Base-by-base conservation (phyloP, 306 rosid species). In the Arachis hypogaea region DNA sequence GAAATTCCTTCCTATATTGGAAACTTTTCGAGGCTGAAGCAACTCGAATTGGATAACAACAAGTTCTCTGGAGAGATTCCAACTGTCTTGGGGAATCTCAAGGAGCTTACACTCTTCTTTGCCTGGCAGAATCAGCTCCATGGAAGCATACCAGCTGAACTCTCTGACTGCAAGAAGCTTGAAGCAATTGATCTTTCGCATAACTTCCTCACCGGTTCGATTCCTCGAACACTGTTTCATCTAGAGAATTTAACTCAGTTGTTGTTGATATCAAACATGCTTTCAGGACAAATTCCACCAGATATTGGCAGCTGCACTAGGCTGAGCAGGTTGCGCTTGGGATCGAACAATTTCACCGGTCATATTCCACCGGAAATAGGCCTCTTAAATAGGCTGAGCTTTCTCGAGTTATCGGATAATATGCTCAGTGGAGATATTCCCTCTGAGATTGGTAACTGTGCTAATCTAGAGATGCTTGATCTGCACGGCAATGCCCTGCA, bases 31-130 rank as follows among this genome's bases (percentile, higher is more conserved):
- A 81, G 62, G 46, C 76, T 93, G 77, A 91, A 81, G 83, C 96
- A 93, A 58, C 91, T 93, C 38, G 98, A 93, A 77, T 78, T 93
- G 82, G 98, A 93, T 60, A 93, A 93, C 83, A 93, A 93, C 93
- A 77, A 73, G 74, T 82, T 93, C 71, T 72, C 92, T 7, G 97
- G 98, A 4, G 59, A 42, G 79, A 93, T 93, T 83, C 97, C 98
- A n/a, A 57, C 86, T 9, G 81, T 82, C 54, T 71, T 93, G 63
- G 98, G 98, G 72, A 47, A 85, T 51, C 78, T 93, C 54, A 91
- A 86, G 81, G 86, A 93, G 49, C 97, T 93, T 43, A 83, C 88
- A 59, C 78, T 87, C 68, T 91, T 93, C 87, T 91, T 52, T 83
- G 98, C 97, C 28, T 93, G 98, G 98, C 87, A 91, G 85, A 93